phyloP scores from a whole-genome alignment of 192 early-diverging fungal species.

The Radiomyces spectabilis region DNA sequence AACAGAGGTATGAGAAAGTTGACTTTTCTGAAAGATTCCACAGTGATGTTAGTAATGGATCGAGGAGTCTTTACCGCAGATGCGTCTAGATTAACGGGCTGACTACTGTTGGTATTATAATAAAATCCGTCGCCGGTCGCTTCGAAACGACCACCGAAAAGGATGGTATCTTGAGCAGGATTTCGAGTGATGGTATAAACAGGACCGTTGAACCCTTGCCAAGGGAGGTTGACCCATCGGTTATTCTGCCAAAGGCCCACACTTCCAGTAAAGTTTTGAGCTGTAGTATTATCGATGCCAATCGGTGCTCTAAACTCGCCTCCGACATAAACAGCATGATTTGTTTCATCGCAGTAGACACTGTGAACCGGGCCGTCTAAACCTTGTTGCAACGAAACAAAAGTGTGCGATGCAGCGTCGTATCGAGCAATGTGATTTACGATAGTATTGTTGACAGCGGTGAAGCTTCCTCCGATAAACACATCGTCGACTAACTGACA shows the following conservation, averaged over 20 bases:
- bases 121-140: constrained; percentile 55
- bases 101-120: constrained; percentile 31
- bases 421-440: constrained; percentile 12
- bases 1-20: neutral
- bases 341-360: constrained; percentile 17
- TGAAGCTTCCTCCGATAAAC: constrained; percentile 24
- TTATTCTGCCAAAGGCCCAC: constrained; percentile 18
- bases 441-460: constrained; percentile 1
- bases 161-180: constrained; percentile 37
- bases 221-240: constrained; percentile 49
- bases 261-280: constrained; percentile 8
- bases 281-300: neutral
- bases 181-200: constrained; percentile 52
- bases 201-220: constrained; percentile 61
- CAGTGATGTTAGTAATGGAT: too few species aligned
- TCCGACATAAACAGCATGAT: constrained; percentile 20
- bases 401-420: constrained; percentile 1
- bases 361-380: constrained; percentile 23
- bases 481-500: neutral
- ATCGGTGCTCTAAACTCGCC: constrained; percentile 22
- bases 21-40: neutral
- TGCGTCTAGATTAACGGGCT: constrained; percentile 38
- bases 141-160: constrained; percentile 66
- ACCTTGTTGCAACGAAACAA: constrained; percentile 9
- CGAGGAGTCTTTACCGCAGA: constrained; percentile 31